Base-by-base conservation (phyloP, 805 yeast genomes). In the Cyberlindnera mycetangii region DNA sequence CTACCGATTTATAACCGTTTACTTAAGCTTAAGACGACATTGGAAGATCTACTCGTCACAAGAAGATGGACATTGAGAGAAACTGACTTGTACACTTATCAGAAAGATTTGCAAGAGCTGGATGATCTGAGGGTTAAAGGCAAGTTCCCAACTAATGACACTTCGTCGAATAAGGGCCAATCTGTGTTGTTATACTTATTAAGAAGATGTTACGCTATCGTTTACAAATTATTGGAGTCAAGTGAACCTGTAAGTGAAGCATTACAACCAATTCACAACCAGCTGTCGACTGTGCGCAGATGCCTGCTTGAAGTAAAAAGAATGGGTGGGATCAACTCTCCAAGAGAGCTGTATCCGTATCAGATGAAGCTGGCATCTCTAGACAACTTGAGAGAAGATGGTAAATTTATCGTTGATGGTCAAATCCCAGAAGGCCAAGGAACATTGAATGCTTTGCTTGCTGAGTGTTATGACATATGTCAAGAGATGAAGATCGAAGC, bases 381-480 rank as follows among this genome's bases (percentile, higher is more conserved):
- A 48, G 99, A 93, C 63, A 86, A 89, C 58, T 61, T 85, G 59
- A 79, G 97, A 59, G 74, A 69, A 12, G 98, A 93, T 62, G 99
- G 99, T 7, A 92, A 88, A 69, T 93, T 93, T 58, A 80, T 85
- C 59, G 85, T 89, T 37, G 88, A 86, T 49, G 87, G 81, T 41
- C 86, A 88, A 51, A 85, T 93, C 34, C 99, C 99, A 2, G 98
- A 93, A 62, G 99, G 99, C 11, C 99, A 93, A 66, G 99, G 97
- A 6, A 81, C 95, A n/a, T 71, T 93, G 51, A 89, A 82, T 63
- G 96, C 96, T 1, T 68, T 92, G 45, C 70, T 92, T 40, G 93
- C 96, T 4, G 97, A 90, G 62, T 92, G 98, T 64, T 93, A 89
- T 62, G 99, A 93, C 64, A 84, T 92, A 47, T 74, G 87, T 37